Evolutionary conservation across 441 rosid genomes (phyloP).

Genomic region (Oxalis stricta): DNA sequence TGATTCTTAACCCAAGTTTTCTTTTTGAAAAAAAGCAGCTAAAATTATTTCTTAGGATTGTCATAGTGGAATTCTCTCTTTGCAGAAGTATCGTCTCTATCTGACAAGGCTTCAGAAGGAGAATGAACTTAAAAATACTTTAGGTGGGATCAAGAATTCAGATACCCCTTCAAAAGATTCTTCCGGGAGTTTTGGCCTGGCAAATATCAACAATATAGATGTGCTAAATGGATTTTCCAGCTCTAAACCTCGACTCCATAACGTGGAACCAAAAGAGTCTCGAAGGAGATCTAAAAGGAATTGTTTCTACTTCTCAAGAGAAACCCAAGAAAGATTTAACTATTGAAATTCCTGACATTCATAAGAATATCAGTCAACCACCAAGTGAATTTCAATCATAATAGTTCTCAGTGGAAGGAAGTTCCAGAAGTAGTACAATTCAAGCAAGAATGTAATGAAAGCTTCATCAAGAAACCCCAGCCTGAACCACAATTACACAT

Average conservation of each 20-base stretch:
- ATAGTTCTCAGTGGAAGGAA: slow-evolving; percentile 35
- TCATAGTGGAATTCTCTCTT: neutral
- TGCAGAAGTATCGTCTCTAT: slow-evolving; percentile 96
- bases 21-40: neutral
- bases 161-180: slow-evolving; percentile 42
- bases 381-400: slow-evolving; percentile 25
- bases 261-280: slow-evolving; percentile 19
- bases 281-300: slow-evolving; percentile 29
- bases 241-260: slow-evolving; percentile 25
- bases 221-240: slow-evolving; percentile 25
- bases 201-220: slow-evolving; percentile 21
- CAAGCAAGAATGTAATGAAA: slow-evolving; percentile 28
- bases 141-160: slow-evolving; percentile 37
- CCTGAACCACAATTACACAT: slow-evolving; percentile 19
- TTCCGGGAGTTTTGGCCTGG: slow-evolving; percentile 17
- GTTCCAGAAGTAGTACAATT: slow-evolving; percentile 30
- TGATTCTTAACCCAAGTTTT: slow-evolving; percentile 1
- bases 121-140: slow-evolving; percentile 32
- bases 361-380: slow-evolving; percentile 25
- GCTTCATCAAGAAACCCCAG: slow-evolving; percentile 27
- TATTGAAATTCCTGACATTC: slow-evolving; percentile 23
- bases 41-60: neutral
- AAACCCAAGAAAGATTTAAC: slow-evolving; percentile 25
- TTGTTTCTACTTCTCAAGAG: slow-evolving; percentile 23
- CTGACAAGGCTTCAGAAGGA: slow-evolving; percentile 73